Percentiles rank a stretch among this genome's conserved stretches.
phyloP scores from a whole-genome alignment of 805 yeast species.

The Candida argentea region DNA sequence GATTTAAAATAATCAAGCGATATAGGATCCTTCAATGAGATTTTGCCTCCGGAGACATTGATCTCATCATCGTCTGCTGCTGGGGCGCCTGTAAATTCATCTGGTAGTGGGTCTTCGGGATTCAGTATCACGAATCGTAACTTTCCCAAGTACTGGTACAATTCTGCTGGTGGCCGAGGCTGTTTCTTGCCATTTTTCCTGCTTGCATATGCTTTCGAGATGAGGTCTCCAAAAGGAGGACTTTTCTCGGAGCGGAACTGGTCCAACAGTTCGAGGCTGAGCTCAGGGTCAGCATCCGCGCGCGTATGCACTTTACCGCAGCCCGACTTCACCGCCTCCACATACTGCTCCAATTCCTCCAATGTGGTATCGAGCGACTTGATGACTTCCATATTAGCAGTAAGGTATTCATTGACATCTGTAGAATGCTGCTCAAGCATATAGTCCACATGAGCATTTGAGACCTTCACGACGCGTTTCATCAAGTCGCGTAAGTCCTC shows the following conservation, averaged over 20 bases:
- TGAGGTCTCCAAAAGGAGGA: constrained; percentile 5
- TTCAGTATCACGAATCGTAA: constrained; percentile 40
- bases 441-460: constrained; percentile 3
- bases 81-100: too few species aligned
- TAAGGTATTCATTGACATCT: constrained; percentile 1
- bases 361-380: constrained; percentile 4
- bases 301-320: constrained; percentile 12
- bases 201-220: background rate
- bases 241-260: constrained; percentile 7
- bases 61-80: constrained; percentile 52
- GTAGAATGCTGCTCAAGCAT: constrained; percentile 2
- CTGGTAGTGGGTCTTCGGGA: constrained; percentile 58
- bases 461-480: constrained; percentile 1
- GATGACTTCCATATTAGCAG: constrained; percentile 1
- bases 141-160: constrained; percentile 24
- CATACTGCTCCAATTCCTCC: constrained; percentile 3
- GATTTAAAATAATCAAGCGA: constrained; percentile 39
- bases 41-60: constrained; percentile 57
- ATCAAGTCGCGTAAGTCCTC: constrained; percentile 2
- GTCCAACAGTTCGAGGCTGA: constrained; percentile 13
- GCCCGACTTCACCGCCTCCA: constrained; percentile 3
- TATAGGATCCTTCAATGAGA: constrained; percentile 62
- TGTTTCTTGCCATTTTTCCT: background rate
- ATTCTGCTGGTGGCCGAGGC: constrained; percentile 3
- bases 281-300: constrained; percentile 12